Evolutionary conservation across 73 alveolate genomes (phyloP).

Genomic region (Paramecium sexaurelia): DNA sequence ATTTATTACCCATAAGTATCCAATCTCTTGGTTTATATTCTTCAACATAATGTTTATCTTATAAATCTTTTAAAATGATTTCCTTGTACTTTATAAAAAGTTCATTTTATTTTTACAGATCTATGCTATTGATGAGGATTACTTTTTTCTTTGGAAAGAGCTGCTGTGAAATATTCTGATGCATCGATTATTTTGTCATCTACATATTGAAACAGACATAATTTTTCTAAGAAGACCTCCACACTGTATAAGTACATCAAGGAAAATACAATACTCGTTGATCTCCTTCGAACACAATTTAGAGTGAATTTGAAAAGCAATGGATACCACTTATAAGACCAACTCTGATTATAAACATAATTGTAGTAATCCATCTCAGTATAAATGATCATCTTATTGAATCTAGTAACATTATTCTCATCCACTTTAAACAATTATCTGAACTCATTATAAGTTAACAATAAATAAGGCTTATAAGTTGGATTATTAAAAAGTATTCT

Average conservation of each 20-base stretch:
- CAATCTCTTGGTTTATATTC: constrained; percentile 11
- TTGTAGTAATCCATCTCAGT: constrained; percentile 2
- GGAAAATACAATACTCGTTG: background rate
- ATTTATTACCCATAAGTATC: constrained; percentile 39
- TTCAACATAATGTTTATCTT: background rate
- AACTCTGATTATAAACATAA: background rate
- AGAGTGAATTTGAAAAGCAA: background rate
- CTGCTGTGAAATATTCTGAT: background rate
- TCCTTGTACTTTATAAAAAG: background rate
- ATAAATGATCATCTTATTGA: constrained; percentile 28
- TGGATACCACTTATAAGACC: constrained; percentile 9
- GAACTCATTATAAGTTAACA: background rate
- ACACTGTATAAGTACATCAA: background rate
- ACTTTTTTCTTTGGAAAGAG: background rate
- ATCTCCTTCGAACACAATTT: background rate
- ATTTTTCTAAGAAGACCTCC: constrained; percentile 24
- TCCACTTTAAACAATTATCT: background rate
- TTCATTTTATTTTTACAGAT: background rate
- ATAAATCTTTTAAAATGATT: background rate
- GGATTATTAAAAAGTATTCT: background rate
- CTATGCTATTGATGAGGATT: background rate
- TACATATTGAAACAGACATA: background rate
- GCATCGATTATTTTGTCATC: background rate
- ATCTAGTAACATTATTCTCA: background rate
- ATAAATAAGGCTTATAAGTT: background rate